Conservation (phyloP, 257 asterid genomes). For the Lantana camara region DNA sequence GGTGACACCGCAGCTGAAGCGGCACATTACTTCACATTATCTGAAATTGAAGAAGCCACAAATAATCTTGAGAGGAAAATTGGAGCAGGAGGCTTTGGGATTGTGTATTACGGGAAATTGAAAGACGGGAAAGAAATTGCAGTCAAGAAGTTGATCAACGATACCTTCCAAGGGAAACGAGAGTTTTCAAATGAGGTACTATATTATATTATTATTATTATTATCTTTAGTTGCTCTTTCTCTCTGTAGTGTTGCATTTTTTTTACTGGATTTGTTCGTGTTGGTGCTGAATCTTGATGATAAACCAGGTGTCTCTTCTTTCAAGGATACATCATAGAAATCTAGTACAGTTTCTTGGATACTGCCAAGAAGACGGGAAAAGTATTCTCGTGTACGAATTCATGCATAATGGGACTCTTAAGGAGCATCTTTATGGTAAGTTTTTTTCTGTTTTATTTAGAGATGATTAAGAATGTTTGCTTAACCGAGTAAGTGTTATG, state of each 20-base stretch:
- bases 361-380: constrained; percentile 95
- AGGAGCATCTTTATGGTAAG: constrained; percentile 89
- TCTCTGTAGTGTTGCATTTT: neutral
- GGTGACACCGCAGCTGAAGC: constrained; percentile 69
- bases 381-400: constrained; percentile 90
- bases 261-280: no score
- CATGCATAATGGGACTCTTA: constrained; percentile 95
- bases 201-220: neutral
- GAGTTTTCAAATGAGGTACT: constrained; percentile 94
- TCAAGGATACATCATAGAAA: constrained; percentile 98
- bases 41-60: constrained; percentile 85
- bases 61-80: constrained; percentile 74
- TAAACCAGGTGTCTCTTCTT: constrained; percentile 87
- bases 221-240: neutral
- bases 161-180: constrained; percentile 92
- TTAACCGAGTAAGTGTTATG: constrained; percentile 17
- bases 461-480: neutral
- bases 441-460: neutral
- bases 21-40: constrained; percentile 78
- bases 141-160: constrained; percentile 78
- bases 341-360: constrained; percentile 93
- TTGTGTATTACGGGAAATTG: constrained; percentile 83
- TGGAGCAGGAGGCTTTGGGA: constrained; percentile 96
- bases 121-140: constrained; percentile 93
- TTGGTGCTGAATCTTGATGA: constrained; percentile 14